Base-by-base conservation (phyloP, 108 stramenopile species). In the Licmophora abbreviata region DNA sequence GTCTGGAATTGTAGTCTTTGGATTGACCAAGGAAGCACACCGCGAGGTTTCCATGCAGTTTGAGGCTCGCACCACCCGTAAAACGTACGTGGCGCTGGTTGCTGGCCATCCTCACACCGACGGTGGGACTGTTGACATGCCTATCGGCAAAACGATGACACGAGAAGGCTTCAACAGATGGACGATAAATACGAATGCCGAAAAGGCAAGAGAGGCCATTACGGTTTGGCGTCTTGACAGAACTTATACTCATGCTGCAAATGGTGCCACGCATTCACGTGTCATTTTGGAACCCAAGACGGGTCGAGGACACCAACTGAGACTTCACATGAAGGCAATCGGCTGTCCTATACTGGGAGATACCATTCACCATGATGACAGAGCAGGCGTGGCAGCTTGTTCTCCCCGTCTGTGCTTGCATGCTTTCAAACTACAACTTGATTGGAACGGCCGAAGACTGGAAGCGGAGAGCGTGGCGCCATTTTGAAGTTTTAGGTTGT, bases 221-320 rank as follows among this genome's bases (percentile, higher is more conserved):
- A 79, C 77, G 3, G 40, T 50, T 9, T 79, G 51, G 37, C n/a
- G n/a, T 47, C 17, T 2, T 18, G 15, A 51, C 7, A 18, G 30
- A 35, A 35, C 4, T 15, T 9, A 50, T 50, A 10, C 29, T 50
- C 14, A 26, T 11, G 33, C 6, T 40, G 12, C 22, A 11, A 45
- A 11, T n/a, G 35, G 35, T 38, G 49, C 28, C 15, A 66, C 15
- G n/a, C 0, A 51, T 14, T 29, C 70, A 33, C 44, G 56, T 29
- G 58, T 76, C 4, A 52, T 66, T 41, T 44, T 76, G 15, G 47
- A 38, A 31, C 85, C 85, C 4, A 34, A 73, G 29, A 86, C 85
- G 2, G 85, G 85, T 0, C 34, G 85, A 26, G 82, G 81, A 9
- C 85, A 87, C 37, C 85, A 87, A 61, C 52, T 84, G 8, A 58